phyloP scores from a whole-genome alignment of 1,284 basidiomycete genomes.

The Trichosporon inkin region DNA sequence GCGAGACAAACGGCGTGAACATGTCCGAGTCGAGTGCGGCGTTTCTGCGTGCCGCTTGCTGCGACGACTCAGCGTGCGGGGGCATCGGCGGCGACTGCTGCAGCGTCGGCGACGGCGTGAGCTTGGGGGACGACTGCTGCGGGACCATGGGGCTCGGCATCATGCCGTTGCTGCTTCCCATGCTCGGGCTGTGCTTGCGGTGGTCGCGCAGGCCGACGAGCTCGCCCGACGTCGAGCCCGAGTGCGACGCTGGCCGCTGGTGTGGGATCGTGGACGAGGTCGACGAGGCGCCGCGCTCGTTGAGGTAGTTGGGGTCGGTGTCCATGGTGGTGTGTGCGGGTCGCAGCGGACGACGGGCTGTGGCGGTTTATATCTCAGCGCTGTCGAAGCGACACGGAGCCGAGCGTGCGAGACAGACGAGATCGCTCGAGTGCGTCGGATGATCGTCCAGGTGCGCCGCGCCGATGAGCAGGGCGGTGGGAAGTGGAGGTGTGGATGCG shows the following conservation, averaged over 20 bases:
- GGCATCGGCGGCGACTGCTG: constrained; percentile 5
- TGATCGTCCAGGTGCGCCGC: neutral
- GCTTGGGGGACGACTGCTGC: constrained; percentile 17
- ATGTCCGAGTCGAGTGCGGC: constrained; percentile 17
- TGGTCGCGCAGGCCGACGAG: constrained; percentile 2
- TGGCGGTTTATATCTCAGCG: neutral
- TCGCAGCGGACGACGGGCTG: neutral
- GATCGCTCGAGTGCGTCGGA: neutral
- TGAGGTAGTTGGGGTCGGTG: constrained; percentile 23
- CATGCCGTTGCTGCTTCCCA: constrained; percentile 1
- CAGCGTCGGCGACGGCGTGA: constrained; percentile 15
- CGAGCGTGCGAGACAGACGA: neutral
- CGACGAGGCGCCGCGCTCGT: constrained; percentile 17
- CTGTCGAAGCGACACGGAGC: constrained; percentile 3
- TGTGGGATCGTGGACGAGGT: neutral
- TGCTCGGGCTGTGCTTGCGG: neutral
- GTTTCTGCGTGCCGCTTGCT: constrained; percentile 14
- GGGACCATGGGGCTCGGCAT: constrained; percentile 8
- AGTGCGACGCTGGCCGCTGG: constrained; percentile 3
- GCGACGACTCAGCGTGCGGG: constrained; percentile 23
- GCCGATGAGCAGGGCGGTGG: too few relatives aligned
- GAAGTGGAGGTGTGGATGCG: too few relatives aligned
- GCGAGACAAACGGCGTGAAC: constrained; percentile 25
- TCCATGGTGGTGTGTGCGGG: constrained; percentile 16
- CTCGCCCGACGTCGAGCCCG: neutral